Evolutionary conservation across 495 filamentous ascomycete genomes (phyloP).

Genomic region (Aspergillus incahuasiensis): DNA sequence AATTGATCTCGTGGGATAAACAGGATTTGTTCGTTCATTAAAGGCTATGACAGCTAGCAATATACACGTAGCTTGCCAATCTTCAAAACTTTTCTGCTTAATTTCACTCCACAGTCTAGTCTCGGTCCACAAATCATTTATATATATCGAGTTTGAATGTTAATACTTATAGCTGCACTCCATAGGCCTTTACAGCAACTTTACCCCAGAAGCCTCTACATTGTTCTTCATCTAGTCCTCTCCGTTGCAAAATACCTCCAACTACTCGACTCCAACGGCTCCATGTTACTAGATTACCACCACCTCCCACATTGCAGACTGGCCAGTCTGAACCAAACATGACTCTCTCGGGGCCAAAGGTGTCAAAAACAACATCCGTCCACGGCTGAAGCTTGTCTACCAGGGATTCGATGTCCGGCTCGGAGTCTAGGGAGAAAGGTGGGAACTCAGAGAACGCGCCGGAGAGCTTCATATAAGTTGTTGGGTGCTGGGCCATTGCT

Average conservation of each 20-base stretch:
- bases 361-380: slow-evolving; percentile 60
- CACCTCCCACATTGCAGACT: slow-evolving; percentile 68
- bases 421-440: slow-evolving; percentile 30
- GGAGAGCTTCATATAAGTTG: slow-evolving; percentile 83
- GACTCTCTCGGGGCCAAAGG: slow-evolving; percentile 64
- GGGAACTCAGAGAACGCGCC: slow-evolving; percentile 74
- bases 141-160: neutral
- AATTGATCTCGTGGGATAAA: neutral
- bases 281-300: slow-evolving; percentile 49
- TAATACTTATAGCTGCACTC: slow-evolving; percentile 32
- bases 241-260: slow-evolving; percentile 54
- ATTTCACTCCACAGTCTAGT: neutral
- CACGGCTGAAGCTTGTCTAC: slow-evolving; percentile 51
- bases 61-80: neutral
- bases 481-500: slow-evolving; percentile 50
- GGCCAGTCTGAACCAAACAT: slow-evolving; percentile 94
- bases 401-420: slow-evolving; percentile 36
- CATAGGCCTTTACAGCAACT: slow-evolving; percentile 64
- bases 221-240: slow-evolving; percentile 52
- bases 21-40: neutral
- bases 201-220: slow-evolving; percentile 62
- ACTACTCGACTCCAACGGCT: slow-evolving; percentile 39
- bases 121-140: neutral
- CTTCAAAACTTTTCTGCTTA: neutral
- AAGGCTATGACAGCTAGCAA: neutral